Base-by-base conservation (phyloP, 805 yeast species). In the Metschnikowia vanudenii region DNA sequence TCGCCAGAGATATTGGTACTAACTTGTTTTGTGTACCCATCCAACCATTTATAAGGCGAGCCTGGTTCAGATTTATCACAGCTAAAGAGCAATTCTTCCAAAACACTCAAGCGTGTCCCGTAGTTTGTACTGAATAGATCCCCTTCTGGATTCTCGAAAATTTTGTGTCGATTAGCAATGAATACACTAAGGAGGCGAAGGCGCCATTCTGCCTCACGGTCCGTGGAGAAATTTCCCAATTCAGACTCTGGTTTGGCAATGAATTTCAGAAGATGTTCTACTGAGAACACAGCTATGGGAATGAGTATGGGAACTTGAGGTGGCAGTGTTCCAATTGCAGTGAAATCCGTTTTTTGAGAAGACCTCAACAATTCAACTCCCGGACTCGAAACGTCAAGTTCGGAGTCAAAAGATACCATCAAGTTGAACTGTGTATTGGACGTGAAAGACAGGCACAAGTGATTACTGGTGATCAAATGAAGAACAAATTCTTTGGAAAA, bases 341-440 rank as follows among this genome's bases (percentile, higher is more conserved):
- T 30, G 16, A 44, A 37, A 5, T 47, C 37, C 7, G 42, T 37
- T n/a, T 48, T 41, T n/a, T 39, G 24, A 28, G 42, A 43, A 13
- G 60, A 50, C 31, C 71, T 46, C 14, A 71, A 53, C 39, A 70
- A 52, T 28, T 70, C 73, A 7, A 71, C 55, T 30, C 71, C 65
- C 7, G 76, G 74, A 37, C 63, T 61, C 7, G 60, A 47, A 8
- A 57, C 49, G 47, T 71, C 73, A 19, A 71, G 45, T 11, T 56
- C 55, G 3, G 55, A 42, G 42, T 72, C 76, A 52, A 72, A 71
- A 2, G 75, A 64, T 38, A 72, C 60, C 14, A 71, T 63, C 43
- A 66, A 37, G 47, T 64, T 62, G 47, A 64, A 64, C 18, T 44
- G 39, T 1, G 45, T 31, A n/a, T 44, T 39, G 9, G 51, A 40